Evolutionary conservation across 441 rosid species (phyloP).

Genomic region (Pelargonium cotyledonis): DNA sequence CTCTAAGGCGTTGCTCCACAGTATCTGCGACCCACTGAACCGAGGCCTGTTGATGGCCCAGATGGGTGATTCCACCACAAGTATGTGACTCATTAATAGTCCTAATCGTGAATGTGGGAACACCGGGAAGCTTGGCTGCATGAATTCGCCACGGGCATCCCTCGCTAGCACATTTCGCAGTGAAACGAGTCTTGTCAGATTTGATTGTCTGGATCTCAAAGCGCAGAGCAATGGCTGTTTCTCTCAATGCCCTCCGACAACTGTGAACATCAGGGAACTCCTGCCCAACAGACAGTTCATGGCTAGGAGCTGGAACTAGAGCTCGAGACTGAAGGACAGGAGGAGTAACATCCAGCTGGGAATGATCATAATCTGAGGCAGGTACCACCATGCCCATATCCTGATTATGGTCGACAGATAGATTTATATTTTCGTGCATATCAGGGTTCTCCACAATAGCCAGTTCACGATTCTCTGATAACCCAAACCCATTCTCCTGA

Average conservation of each 20-base stretch:
- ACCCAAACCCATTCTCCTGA: slow-evolving; percentile 50
- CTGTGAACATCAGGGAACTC: slow-evolving; percentile 94
- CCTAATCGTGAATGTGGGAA: slow-evolving; percentile 88
- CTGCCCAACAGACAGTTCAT: slow-evolving; percentile 74
- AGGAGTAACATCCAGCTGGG: slow-evolving; percentile 20
- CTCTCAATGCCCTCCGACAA: slow-evolving; percentile 88
- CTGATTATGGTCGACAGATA: slow-evolving; percentile 55
- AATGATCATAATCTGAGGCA: background rate
- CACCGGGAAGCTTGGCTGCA: slow-evolving; percentile 31
- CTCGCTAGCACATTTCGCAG: slow-evolving; percentile 85
- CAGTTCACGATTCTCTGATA: slow-evolving; percentile 48
- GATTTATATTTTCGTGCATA: slow-evolving; percentile 61
- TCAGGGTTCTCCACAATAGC: slow-evolving; percentile 63
- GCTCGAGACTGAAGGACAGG: slow-evolving; percentile 68
- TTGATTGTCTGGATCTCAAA: slow-evolving; percentile 93
- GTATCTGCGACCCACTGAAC: slow-evolving; percentile 97
- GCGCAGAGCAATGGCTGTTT: slow-evolving; percentile 90
- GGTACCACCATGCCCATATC: slow-evolving; percentile 54
- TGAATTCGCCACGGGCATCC: slow-evolving; percentile 96
- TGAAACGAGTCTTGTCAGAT: slow-evolving; percentile 91
- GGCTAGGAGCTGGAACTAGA: slow-evolving; percentile 36
- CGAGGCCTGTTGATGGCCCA: slow-evolving; percentile 58
- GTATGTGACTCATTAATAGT: slow-evolving; percentile 73
- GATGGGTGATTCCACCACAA: slow-evolving; percentile 92
- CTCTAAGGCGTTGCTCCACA: slow-evolving; percentile 80